Conservation (phyloP, 495 filamentous ascomycete genomes). For the Hypoxylon lenormandii region DNA sequence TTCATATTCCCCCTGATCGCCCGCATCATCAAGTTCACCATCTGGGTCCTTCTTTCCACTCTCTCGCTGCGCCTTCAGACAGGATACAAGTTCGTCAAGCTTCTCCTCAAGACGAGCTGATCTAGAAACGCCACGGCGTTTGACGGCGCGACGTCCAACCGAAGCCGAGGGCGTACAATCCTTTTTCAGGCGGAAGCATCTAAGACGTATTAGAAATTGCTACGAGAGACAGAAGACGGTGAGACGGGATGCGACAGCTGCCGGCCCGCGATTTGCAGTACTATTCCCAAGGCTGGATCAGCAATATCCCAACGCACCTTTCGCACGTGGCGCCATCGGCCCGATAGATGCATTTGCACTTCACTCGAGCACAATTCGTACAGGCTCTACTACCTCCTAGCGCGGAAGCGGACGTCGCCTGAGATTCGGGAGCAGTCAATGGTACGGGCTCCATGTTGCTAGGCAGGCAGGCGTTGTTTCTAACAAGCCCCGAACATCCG, state of each 20-base stretch:
- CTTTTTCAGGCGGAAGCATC: constrained; percentile 63
- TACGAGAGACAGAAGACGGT: background rate
- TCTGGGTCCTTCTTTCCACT: constrained; percentile 32
- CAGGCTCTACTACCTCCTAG: constrained; percentile 57
- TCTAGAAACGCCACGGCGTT: constrained; percentile 36
- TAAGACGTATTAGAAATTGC: constrained; percentile 35
- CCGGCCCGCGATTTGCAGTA: background rate
- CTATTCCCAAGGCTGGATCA: background rate
- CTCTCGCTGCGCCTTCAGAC: constrained; percentile 53
- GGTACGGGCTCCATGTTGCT: constrained; percentile 9
- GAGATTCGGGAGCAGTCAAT: constrained; percentile 5
- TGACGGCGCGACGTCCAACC: constrained; percentile 53
- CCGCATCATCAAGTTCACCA: constrained; percentile 55
- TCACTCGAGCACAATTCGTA: constrained; percentile 64
- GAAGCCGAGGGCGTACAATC: constrained; percentile 56
- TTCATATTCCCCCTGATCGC: constrained; percentile 15
- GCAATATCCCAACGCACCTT: constrained; percentile 49
- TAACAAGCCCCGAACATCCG: background rate
- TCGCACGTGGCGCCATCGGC: constrained; percentile 57
- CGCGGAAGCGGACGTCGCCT: constrained; percentile 10
- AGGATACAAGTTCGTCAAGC: constrained; percentile 63
- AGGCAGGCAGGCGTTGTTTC: background rate
- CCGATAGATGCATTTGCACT: constrained; percentile 65
- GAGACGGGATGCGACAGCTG: background rate
- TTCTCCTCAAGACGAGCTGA: constrained; percentile 64